phyloP scores from a whole-genome alignment of 352 stramenopile species.

The Phytopythium vexans region DNA sequence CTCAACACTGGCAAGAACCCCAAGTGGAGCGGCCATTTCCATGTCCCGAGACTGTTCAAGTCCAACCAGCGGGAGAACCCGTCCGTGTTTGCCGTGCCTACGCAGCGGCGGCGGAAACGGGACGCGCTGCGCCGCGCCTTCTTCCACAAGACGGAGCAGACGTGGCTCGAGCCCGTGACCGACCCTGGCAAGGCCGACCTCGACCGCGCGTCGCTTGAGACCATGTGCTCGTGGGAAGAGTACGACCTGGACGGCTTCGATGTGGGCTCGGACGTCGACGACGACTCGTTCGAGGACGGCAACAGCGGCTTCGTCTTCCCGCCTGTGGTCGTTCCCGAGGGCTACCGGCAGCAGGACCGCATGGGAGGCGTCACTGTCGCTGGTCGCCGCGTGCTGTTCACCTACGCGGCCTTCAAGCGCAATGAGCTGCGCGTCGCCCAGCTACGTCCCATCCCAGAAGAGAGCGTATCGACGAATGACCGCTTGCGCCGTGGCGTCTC shows the following conservation, averaged over 20 bases:
- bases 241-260: slow-evolving; percentile 12
- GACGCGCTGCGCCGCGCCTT: slow-evolving; percentile 1
- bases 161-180: slow-evolving; percentile 4
- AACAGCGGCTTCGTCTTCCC: slow-evolving; percentile 23
- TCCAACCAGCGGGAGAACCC: slow-evolving; percentile 12
- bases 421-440: slow-evolving; percentile 34
- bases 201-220: slow-evolving; percentile 20
- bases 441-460: slow-evolving; percentile 36
- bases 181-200: slow-evolving; percentile 16
- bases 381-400: slow-evolving; percentile 47
- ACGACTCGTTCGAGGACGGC: slow-evolving; percentile 10
- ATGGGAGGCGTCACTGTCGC: slow-evolving; percentile 47
- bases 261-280: slow-evolving; percentile 11
- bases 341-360: slow-evolving; percentile 49
- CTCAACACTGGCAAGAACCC: slow-evolving; percentile 1
- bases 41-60: slow-evolving; percentile 6
- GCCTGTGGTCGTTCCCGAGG: slow-evolving; percentile 46
- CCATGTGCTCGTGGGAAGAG: slow-evolving; percentile 10
- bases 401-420: slow-evolving; percentile 55
- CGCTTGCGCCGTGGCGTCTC: too few species aligned
- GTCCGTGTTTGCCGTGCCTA: background rate
- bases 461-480: background rate
- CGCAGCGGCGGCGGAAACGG: background rate
- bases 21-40: slow-evolving; percentile 10
- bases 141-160: slow-evolving; percentile 10